Evolutionary conservation across 495 filamentous ascomycete genomes (phyloP), one percentile per base, ranked within the genome.

Genomic region (Margaritispora aquatica): DNA sequence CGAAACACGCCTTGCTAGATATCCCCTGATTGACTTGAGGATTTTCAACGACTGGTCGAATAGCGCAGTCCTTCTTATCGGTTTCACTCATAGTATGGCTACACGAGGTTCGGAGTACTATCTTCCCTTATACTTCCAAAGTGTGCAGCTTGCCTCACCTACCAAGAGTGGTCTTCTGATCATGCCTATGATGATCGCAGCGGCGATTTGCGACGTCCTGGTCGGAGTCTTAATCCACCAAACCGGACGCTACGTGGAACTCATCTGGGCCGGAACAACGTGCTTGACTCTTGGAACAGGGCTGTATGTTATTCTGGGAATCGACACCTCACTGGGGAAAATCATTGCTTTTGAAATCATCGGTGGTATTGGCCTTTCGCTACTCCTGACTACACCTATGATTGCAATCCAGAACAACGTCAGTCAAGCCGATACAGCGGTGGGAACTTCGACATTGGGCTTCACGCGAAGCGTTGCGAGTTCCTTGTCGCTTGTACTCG

Each of bases 81-180:
- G 74, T 50, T 85, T 86, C 69, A 71, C 77, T 55, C 86, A 89
- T 66, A 78, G 78, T 46, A 67, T 70, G 60, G 68, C 65, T 15
- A 21, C 38, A 24, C 57, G 57, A 20, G 57, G 34, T 20, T 50
- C 51, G 50, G 62, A 64, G 48, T 90, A 84, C 69, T 86, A 88
- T 77, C 71, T 95, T 23, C 90, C 68, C 80, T 85, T 95, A 63
- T 96, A 87, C 86, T 89, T 92, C 71, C 89, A 94, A 72, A 81
- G 80, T 8, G 84, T 85, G 52, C 75, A 83, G 61, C 76, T 76
- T 19, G 77, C 74, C 17, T 76, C 74, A 15, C 80, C 84, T 13
- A 67, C 78, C 23, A 70, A 80, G 67, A 88, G 84, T 1, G 91
- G 92, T 19, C 86, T 94, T 68, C 83, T 83, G 69, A 81, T 81